A percentile compares a stretch with the other conserved stretches of the same genome.
phyloP scores from a whole-genome alignment of 345 rosid genomes.

The Euclidium syriacum region DNA sequence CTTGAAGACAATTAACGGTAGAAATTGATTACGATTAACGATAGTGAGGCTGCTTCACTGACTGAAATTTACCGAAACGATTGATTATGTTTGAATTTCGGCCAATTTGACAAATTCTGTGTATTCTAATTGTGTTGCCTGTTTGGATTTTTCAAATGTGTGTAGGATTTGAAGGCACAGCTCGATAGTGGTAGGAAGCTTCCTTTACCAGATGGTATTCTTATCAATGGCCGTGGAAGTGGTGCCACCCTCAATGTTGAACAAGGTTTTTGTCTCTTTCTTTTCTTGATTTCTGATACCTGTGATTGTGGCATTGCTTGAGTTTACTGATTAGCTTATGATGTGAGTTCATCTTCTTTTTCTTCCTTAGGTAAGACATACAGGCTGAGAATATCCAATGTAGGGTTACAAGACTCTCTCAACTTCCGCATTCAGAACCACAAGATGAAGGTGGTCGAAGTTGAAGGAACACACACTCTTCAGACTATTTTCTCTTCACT shows the following conservation, averaged over 20 bases:
- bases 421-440: conserved; percentile 94
- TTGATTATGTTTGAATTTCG: not conserved
- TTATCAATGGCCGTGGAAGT: conserved; percentile 82
- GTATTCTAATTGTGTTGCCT: not conserved
- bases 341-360: not conserved
- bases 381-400: conserved; percentile 88
- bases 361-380: conserved; percentile 49
- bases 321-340: conserved; percentile 8
- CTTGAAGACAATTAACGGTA: no score
- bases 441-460: conserved; percentile 73
- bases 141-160: not conserved
- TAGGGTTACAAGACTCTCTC: conserved; percentile 76
- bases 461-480: conserved; percentile 87
- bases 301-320: not conserved
- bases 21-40: no score
- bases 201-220: conserved; percentile 81
- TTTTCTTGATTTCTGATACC: not conserved
- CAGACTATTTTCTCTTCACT: conserved; percentile 81
- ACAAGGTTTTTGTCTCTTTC: conserved; percentile 45
- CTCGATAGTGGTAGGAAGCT: conserved; percentile 67
- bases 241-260: conserved; percentile 72
- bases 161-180: conserved; percentile 51
- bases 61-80: not conserved
- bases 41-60: no score
- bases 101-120: not conserved